phyloP scores from a whole-genome alignment of 768 basidiomycete species.

The Lentinula guzmanii region DNA sequence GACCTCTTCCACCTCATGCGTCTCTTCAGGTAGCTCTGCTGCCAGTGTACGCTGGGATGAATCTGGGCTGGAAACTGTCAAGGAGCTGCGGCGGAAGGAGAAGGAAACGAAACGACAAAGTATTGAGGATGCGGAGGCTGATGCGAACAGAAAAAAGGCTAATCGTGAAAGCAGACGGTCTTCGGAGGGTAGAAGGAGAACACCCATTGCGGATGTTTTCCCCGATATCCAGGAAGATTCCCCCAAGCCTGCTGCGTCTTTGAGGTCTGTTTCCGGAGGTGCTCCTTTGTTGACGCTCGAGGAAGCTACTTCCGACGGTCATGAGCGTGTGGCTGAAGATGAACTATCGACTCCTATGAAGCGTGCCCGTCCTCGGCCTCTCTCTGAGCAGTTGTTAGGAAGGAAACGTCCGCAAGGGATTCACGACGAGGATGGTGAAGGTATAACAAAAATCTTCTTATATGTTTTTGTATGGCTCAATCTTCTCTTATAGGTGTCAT shows the following conservation, averaged over 20 bases:
- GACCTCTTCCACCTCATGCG: constrained; percentile 23
- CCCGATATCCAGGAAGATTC: constrained; percentile 28
- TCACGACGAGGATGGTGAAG: constrained; percentile 50
- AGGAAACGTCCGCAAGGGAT: constrained; percentile 42
- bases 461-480: constrained; percentile 2
- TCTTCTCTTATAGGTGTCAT: constrained; percentile 38
- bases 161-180: constrained; percentile 27
- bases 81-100: constrained; percentile 37
- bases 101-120: constrained; percentile 24
- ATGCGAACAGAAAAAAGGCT: constrained; percentile 22
- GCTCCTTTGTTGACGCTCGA: constrained; percentile 36
- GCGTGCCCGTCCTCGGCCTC: constrained; percentile 41
- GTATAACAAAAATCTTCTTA: constrained; percentile 23
- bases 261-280: background rate
- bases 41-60: constrained; percentile 49
- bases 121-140: constrained; percentile 26
- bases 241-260: constrained; percentile 5
- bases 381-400: constrained; percentile 59
- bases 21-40: constrained; percentile 34
- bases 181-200: constrained; percentile 48
- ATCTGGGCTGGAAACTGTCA: constrained; percentile 38
- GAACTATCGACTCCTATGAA: constrained; percentile 33
- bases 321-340: constrained; percentile 21
- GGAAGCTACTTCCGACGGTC: constrained; percentile 49
- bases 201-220: constrained; percentile 55